Conservation (phyloP, 352 stramenopile genomes). For the Phytophthora lateralis region DNA sequence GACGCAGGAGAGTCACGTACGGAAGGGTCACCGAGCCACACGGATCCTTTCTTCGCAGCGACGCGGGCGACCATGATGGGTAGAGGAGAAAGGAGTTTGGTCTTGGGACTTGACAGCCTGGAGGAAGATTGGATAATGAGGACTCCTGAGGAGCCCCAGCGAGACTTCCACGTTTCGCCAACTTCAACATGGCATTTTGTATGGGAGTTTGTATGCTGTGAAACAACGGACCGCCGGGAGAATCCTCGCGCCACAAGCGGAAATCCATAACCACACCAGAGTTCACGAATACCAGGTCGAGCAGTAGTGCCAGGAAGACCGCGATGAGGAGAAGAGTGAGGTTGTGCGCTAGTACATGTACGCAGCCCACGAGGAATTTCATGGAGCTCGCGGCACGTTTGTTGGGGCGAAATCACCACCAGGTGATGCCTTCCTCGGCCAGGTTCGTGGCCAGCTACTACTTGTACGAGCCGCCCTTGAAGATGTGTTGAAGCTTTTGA, state of each 20-base stretch:
- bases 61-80: constrained; percentile 40
- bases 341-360: no score
- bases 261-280: background rate
- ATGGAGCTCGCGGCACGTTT: no score
- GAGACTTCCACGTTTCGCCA: constrained; percentile 18
- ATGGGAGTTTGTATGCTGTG: constrained; percentile 18
- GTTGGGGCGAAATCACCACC: no score
- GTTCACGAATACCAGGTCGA: no score
- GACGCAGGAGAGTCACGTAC: constrained; percentile 16
- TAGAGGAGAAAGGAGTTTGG: background rate
- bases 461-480: background rate
- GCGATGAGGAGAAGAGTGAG: no score
- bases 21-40: constrained; percentile 52
- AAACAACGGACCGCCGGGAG: background rate
- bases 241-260: no score
- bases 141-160: no score
- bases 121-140: constrained; percentile 31
- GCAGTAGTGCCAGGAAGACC: no score
- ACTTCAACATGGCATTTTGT: constrained; percentile 28
- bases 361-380: no score
- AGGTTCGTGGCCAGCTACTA: no score
- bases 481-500: background rate
- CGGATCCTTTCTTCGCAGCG: constrained; percentile 45
- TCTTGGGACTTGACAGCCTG: constrained; percentile 5
- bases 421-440: no score